Percentiles rank a stretch among this genome's conserved stretches.
These are phyloP conservation scores for Fraxinus angustifolia DNA, from an alignment of 305 asterid species.

Conservation along the genomic window DNA sequence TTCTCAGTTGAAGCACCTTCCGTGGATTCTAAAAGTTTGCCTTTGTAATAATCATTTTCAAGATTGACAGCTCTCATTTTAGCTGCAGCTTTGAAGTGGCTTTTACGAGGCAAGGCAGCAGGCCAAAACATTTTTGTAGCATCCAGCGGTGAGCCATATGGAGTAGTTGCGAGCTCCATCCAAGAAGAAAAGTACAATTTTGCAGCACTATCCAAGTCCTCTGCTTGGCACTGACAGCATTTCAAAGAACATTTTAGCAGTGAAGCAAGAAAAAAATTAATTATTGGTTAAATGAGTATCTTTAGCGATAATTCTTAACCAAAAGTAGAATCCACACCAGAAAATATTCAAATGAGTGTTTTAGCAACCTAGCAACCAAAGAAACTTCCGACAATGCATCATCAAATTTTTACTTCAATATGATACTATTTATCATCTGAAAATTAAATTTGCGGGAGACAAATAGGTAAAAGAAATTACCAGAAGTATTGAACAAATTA, in stretches of 20 bases:
- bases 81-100: slow-evolving; percentile 95
- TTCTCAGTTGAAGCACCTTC: slow-evolving; percentile 50
- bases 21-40: slow-evolving; percentile 40
- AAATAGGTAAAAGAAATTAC: background rate
- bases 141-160: slow-evolving; percentile 85
- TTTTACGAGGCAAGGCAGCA: slow-evolving; percentile 88
- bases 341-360: background rate
- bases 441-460: background rate
- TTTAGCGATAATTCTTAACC: background rate
- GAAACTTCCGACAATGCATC: background rate
- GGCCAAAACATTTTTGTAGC: slow-evolving; percentile 96
- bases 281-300: background rate
- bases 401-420: background rate
- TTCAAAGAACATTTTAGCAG: slow-evolving; percentile 24
- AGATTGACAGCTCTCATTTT: slow-evolving; percentile 81
- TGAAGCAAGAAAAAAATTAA: background rate
- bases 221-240: slow-evolving; percentile 64
- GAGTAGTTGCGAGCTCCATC: slow-evolving; percentile 91
- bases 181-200: slow-evolving; percentile 75
- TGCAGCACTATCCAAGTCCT: slow-evolving; percentile 75
- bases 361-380: background rate
- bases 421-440: background rate
- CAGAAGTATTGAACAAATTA: background rate
- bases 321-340: background rate
- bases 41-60: slow-evolving; percentile 55